Evolutionary conservation across 164 flowering plant species (phyloP).

Genomic region (Amborella trichopoda): DNA sequence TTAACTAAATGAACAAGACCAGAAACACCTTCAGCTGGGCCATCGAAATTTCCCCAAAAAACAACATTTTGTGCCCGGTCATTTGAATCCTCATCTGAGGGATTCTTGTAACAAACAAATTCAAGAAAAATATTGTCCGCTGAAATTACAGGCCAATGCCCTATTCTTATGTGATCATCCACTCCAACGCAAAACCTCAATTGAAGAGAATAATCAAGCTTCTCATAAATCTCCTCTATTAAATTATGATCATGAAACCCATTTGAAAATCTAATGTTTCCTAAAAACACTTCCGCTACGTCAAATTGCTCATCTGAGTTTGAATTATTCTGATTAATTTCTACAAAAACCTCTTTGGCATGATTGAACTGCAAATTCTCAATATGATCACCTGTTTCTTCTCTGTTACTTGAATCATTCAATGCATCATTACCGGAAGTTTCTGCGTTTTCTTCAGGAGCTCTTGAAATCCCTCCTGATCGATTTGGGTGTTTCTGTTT

Average conservation of each 20-base stretch:
- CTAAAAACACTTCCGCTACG: constrained; percentile 57
- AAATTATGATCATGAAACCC: constrained; percentile 19
- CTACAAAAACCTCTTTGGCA: constrained; percentile 28
- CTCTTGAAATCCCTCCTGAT: constrained; percentile 26
- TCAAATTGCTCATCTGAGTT: constrained; percentile 44
- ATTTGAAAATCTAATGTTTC: constrained; percentile 23
- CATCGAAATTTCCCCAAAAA: constrained; percentile 63
- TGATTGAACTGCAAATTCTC: neutral
- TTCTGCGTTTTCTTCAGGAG: constrained; percentile 5
- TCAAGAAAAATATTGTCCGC: constrained; percentile 35
- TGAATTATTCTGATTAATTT: constrained; percentile 32
- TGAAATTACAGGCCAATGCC: constrained; percentile 69
- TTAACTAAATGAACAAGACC: constrained; percentile 70
- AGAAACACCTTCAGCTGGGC: constrained; percentile 66
- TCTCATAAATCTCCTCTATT: constrained; percentile 16
- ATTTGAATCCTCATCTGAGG: neutral
- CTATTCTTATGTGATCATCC: constrained; percentile 42
- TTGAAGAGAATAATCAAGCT: constrained; percentile 27
- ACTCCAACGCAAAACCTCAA: constrained; percentile 35
- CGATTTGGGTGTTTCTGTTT: constrained; percentile 53
- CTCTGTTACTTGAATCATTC: neutral
- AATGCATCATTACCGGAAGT: constrained; percentile 1
- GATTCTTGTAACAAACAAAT: constrained; percentile 13
- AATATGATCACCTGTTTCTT: neutral
- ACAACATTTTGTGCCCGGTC: constrained; percentile 22